phyloP scores from a whole-genome alignment of 495 filamentous ascomycete genomes.

The Amniculicola lignicola region DNA sequence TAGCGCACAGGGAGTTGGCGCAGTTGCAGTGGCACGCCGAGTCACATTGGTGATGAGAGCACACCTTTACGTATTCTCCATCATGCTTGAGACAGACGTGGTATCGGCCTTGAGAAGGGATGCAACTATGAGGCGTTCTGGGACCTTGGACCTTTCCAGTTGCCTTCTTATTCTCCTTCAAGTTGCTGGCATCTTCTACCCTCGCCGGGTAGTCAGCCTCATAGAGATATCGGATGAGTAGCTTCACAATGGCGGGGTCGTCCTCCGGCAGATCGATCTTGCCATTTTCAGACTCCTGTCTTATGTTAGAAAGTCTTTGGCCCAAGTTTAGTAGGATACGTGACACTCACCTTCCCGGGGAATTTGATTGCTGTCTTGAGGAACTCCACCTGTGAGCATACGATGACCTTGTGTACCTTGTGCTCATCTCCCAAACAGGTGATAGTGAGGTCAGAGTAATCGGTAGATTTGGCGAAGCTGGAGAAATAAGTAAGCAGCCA shows the following conservation, averaged over 20 bases:
- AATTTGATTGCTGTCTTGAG: conserved; percentile 1
- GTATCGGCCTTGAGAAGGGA: neutral
- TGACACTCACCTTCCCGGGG: conserved; percentile 2
- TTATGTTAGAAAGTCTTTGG: neutral
- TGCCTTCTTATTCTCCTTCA: neutral
- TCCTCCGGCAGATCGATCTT: conserved; percentile 50
- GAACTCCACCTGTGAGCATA: conserved; percentile 11
- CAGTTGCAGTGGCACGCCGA: neutral
- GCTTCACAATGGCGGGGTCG: conserved; percentile 49
- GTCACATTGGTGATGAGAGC: neutral
- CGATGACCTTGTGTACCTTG: conserved; percentile 17
- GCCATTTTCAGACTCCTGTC: conserved; percentile 42
- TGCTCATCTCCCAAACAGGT: conserved; percentile 9
- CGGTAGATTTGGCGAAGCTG: no score
- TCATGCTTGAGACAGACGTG: no score
- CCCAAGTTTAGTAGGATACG: neutral
- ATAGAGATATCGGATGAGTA: conserved; percentile 51
- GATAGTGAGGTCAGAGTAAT: conserved; percentile 14
- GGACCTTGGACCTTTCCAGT: neutral
- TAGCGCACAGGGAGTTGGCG: neutral
- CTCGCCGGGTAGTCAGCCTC: conserved; percentile 47
- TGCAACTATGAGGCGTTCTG: neutral
- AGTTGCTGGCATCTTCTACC: neutral
- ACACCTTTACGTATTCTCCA: no score
- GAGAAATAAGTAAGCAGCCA: no score